Evolutionary conservation across 768 basidiomycete genomes (phyloP), one percentile per base, ranked within the genome.

Genomic region (Paxillus ammoniavirescens): DNA sequence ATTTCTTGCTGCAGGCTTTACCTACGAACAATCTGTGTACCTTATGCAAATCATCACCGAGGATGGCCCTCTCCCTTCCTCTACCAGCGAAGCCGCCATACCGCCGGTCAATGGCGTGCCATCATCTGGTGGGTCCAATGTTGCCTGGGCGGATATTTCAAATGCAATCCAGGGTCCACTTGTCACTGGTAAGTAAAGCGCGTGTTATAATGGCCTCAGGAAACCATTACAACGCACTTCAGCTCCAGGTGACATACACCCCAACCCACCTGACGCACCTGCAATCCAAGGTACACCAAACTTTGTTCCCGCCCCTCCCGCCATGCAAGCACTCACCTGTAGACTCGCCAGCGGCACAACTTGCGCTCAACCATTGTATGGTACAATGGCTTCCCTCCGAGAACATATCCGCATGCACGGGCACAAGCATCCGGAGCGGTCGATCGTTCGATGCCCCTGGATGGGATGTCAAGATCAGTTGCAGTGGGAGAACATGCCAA

Each of bases 381-480:
- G 21, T 33, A 50, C 52, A 2, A 10, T 18, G 28, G 10, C 9
- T 5, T 48, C 54, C 41, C 51, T 61, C 36, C 48, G 42, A 23
- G 13, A 3, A 23, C 62, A 63, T 33, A 49, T 63, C 18, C 52
- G 38, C 18, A 18, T 49, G 26, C 62, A 64, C 28, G 43, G 44
- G 9, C 38, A 54, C 14, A 53, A 43, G 26, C 48, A 64, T 26
- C 48, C 38, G 8, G 45, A 41, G 17, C 36, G 33, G 13, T 38
- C 28, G 30, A 1, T n/a, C 21, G 45, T 54, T 26, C 47, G 6
- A 5, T 63, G 52, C 31, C 50, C 55, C 2, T 61, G 62, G 58
- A 18, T 14, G 8, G 49, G 47, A n/a, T 60, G 57, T 47, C 33
- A 41, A 3, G 21, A 42, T 15, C 43, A 14, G 23, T n/a, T 52